Evolutionary conservation across 2,329 filamentous ascomycete genomes (phyloP), one percentile per base, ranked within the genome.

Genomic region (Penicillium sp.): DNA sequence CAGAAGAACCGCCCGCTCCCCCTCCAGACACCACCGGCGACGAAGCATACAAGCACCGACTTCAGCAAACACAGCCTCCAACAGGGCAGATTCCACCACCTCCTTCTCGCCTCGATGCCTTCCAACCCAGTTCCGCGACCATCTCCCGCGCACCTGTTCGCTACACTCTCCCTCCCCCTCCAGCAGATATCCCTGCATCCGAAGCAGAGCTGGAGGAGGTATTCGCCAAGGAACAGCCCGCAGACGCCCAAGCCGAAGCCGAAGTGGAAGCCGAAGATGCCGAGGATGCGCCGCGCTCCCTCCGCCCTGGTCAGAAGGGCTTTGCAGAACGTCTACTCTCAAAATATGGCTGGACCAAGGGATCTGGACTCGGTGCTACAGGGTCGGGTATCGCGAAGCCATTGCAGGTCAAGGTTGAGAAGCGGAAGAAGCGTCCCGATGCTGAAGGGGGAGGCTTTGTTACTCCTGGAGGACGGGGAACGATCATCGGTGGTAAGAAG

Each of bases 261-360:
- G 69, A 77, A 43, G 52, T 2, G 9, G 69, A 77, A 43, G 52
- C 2, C 14, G 69, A 77, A 35, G 73, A 75, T 26, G 68, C 70
- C 49, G 65, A 65, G 16, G 72, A 73, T 50, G 70, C 74, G 21
- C 75, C 80, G 31, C 84, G 85, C 37, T 88, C 88, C 43, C 85
- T 80, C 55, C 86, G 88, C 3, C 92, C 92, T 0, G 91, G 92
- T 16, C 90, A 96, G 73, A 85, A 87, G 62, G 90, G 88, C 51
- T 96, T 96, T 73, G 95, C 92, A 0, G 86, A 92, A 64, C 89
- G 92, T 33, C 84, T 98, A 55, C 92, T 99, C 86, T 85, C 86
- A 60, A 98, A 97, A 72, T 95, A 96, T 77, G 95, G 95, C 54
- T 98, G 93, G 91, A 88, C 87, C 35, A 89, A 93, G 69, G 95